A percentile compares a stretch with the other conserved stretches of the same genome.
Evolutionary conservation across 2,329 filamentous ascomycete genomes (phyloP).

Genomic region (Colletotrichum destructivum): DNA sequence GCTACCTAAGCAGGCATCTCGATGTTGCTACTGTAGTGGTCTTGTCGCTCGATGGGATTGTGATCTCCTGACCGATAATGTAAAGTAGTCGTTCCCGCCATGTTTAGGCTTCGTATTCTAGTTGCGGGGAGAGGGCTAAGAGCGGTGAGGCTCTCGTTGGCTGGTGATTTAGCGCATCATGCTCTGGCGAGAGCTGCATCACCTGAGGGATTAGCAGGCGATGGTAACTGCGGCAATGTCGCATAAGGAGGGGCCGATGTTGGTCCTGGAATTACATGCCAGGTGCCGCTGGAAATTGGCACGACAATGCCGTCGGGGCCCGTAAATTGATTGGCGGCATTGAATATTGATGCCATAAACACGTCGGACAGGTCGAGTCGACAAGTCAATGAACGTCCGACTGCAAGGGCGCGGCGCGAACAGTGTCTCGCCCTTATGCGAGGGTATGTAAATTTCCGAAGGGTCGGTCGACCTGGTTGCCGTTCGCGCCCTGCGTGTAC

Average conservation of each 20-base stretch:
- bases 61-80: slow-evolving; percentile 34
- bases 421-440: slow-evolving; percentile 23
- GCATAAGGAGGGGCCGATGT: slow-evolving; percentile 19
- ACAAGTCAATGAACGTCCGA: background rate
- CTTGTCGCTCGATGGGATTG: slow-evolving; percentile 9
- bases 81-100: slow-evolving; percentile 8
- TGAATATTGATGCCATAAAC: background rate
- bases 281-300: slow-evolving; percentile 26
- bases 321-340: slow-evolving; percentile 14
- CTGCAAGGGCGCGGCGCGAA: slow-evolving; percentile 18
- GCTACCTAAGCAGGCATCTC: background rate
- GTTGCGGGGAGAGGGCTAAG: slow-evolving; percentile 30
- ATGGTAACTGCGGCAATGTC: slow-evolving; percentile 27
- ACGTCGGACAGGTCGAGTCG: background rate
- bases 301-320: slow-evolving; percentile 17
- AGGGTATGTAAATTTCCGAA: slow-evolving; percentile 6
- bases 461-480: slow-evolving; percentile 7
- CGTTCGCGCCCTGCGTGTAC: slow-evolving; percentile 23
- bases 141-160: slow-evolving; percentile 40
- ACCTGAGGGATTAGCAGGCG: slow-evolving; percentile 35
- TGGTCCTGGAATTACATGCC: slow-evolving; percentile 33
- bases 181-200: slow-evolving; percentile 25
- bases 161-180: slow-evolving; percentile 36
- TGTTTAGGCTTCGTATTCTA: slow-evolving; percentile 16
- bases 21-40: slow-evolving; percentile 13